Evolutionary conservation across 257 asterid species (phyloP).

Genomic region (Orobanche coerulescens): DNA sequence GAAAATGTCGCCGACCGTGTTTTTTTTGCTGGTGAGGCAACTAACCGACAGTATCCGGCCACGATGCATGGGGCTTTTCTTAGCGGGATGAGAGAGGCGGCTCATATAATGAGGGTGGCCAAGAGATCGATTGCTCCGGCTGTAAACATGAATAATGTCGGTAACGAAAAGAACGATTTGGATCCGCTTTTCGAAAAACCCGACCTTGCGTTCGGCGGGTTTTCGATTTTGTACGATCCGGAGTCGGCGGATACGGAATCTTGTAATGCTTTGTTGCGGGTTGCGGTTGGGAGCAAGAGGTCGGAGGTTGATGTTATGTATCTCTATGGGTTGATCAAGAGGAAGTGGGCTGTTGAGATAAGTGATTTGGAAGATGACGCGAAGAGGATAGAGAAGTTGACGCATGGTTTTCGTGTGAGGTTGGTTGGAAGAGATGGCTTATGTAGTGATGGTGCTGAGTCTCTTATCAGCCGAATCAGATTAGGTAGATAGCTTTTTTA

Average conservation of each 20-base stretch:
- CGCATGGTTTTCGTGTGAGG: slow-evolving; percentile 37
- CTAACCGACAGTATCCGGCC: slow-evolving; percentile 93
- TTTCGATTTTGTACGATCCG: slow-evolving; percentile 55
- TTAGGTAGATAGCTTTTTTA: slow-evolving; percentile 35
- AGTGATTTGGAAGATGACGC: slow-evolving; percentile 51
- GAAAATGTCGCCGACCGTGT: slow-evolving; percentile 70
- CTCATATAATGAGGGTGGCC: slow-evolving; percentile 71
- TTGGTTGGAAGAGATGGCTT: slow-evolving; percentile 56
- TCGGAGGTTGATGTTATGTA: slow-evolving; percentile 23
- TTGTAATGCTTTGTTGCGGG: slow-evolving; percentile 27
- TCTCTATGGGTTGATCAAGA: slow-evolving; percentile 53
- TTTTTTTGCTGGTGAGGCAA: slow-evolving; percentile 99
- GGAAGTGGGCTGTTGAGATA: slow-evolving; percentile 56
- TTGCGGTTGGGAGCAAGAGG: slow-evolving; percentile 39
- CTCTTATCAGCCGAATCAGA: slow-evolving; percentile 48
- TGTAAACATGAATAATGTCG: slow-evolving; percentile 23
- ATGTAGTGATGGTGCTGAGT: slow-evolving; percentile 39
- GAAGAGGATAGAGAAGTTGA: slow-evolving; percentile 51
- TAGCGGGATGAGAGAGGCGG: slow-evolving; percentile 98
- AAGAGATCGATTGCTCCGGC: slow-evolving; percentile 25
- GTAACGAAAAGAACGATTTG: slow-evolving; percentile 32
- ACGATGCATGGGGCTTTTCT: slow-evolving; percentile 99
- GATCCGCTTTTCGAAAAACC: slow-evolving; percentile 55
- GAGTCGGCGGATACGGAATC: slow-evolving; percentile 36
- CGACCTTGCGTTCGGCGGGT: slow-evolving; percentile 60